phyloP scores from a whole-genome alignment of 257 asterid species.

The Coffea canephora region DNA sequence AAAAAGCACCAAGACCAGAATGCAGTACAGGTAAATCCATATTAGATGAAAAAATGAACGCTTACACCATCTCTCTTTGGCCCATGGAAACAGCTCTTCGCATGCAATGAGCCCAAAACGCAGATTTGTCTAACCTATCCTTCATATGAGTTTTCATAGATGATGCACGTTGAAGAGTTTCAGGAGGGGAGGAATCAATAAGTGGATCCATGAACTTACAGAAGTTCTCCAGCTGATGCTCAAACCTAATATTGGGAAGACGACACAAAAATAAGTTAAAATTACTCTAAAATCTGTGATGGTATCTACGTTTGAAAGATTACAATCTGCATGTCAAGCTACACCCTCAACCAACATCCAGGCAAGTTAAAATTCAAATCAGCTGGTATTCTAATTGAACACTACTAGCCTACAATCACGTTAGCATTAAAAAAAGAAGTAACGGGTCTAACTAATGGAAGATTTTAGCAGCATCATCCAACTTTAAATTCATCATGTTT shows the following conservation, averaged over 20 bases:
- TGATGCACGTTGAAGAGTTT: slow-evolving; percentile 45
- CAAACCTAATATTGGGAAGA: slow-evolving; percentile 50
- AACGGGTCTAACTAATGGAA: too few species aligned
- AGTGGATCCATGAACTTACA: slow-evolving; percentile 86
- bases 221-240: slow-evolving; percentile 66
- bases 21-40: slow-evolving; percentile 3
- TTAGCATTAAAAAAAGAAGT: too few species aligned
- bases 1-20: slow-evolving; percentile 13
- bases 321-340: background rate
- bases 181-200: slow-evolving; percentile 82
- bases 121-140: slow-evolving; percentile 59
- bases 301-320: background rate
- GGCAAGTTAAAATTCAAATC: background rate
- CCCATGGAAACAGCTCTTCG: slow-evolving; percentile 68
- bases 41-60: slow-evolving; percentile 18
- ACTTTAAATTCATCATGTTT: too few species aligned
- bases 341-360: background rate
- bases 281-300: background rate
- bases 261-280: background rate
- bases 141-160: slow-evolving; percentile 62
- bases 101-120: slow-evolving; percentile 73
- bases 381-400: too few species aligned
- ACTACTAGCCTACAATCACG: too few species aligned
- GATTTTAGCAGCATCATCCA: too few species aligned
- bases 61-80: slow-evolving; percentile 84